A percentile compares a stretch with the other conserved stretches of the same genome.
These are phyloP conservation scores for Acer saccharum DNA, from an alignment of 345 rosid genomes.

Conservation along the genomic window DNA sequence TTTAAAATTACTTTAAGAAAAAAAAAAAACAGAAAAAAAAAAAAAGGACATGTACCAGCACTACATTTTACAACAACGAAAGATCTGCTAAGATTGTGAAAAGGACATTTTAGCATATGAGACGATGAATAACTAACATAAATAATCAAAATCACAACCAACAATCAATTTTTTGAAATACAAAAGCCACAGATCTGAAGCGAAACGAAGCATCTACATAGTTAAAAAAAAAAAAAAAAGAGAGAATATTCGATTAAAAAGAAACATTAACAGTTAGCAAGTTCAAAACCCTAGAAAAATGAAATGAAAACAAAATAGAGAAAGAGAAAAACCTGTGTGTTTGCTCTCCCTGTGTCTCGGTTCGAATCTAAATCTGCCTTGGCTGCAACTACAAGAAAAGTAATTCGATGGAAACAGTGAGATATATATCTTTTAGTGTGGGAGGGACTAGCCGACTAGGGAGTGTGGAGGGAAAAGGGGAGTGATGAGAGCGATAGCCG, in stretches of 20 bases:
- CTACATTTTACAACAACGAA: not conserved
- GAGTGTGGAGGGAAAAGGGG: not conserved
- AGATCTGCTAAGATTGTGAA: not conserved
- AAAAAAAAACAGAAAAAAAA: not conserved
- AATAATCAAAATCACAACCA: not conserved
- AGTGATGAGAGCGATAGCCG: not conserved
- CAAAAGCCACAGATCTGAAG: conserved; percentile 15
- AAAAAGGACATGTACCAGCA: not conserved
- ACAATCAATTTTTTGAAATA: not conserved
- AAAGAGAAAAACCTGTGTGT: not conserved
- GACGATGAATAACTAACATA: not conserved
- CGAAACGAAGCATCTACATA: not conserved
- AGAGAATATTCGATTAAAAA: not conserved
- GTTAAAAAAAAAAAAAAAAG: no score
- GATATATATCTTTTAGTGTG: no score
- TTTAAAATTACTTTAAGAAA: not conserved
- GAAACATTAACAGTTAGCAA: not conserved
- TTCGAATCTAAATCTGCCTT: not conserved
- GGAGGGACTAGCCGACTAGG: not conserved
- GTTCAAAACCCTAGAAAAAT: conserved; percentile 10
- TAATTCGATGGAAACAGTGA: not conserved
- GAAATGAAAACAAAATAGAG: not conserved
- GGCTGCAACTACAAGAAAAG: not conserved
- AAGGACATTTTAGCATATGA: not conserved
- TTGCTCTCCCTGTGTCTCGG: not conserved